These are phyloP conservation scores for Phaseolus lunatus DNA, from an alignment of 306 rosid genomes.

Conservation along the genomic window DNA sequence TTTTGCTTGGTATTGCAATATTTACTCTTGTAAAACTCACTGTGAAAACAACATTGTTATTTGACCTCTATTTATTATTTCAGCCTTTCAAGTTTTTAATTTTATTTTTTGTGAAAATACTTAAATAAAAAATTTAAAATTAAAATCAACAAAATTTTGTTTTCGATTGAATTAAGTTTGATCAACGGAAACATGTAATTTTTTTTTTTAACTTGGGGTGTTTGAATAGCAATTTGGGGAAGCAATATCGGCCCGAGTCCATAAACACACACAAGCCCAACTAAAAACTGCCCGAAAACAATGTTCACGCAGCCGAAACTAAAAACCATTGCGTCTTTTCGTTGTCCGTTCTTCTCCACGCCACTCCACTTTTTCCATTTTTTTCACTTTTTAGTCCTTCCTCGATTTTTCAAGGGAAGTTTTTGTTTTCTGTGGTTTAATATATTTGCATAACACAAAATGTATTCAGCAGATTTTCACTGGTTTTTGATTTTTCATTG, in stretches of 20 bases:
- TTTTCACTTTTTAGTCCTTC: background rate
- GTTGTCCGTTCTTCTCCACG: background rate
- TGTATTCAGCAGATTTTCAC: constrained; percentile 35
- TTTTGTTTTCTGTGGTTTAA: background rate
- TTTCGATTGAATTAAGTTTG: too few relatives aligned
- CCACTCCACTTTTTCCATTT: background rate
- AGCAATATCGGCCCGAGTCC: background rate
- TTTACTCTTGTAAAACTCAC: too few relatives aligned
- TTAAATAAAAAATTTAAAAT: too few relatives aligned
- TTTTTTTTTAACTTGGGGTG: background rate
- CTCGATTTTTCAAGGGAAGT: background rate
- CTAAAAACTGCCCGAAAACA: background rate
- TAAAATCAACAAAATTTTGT: too few relatives aligned
- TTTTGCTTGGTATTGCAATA: too few relatives aligned
- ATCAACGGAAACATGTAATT: too few relatives aligned
- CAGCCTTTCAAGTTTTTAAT: too few relatives aligned
- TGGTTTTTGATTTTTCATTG: constrained; percentile 41
- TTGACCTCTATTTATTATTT: too few relatives aligned
- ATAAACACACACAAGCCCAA: background rate
- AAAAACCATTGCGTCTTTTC: background rate
- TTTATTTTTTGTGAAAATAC: too few relatives aligned
- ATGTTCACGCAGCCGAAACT: background rate
- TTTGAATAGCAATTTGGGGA: background rate
- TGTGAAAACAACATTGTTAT: too few relatives aligned
- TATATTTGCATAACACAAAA: constrained; percentile 39